These are phyloP conservation scores for Cutaneotrichosporon spelunceum DNA, from an alignment of 1,284 basidiomycete species.

Conservation along the genomic window DNA sequence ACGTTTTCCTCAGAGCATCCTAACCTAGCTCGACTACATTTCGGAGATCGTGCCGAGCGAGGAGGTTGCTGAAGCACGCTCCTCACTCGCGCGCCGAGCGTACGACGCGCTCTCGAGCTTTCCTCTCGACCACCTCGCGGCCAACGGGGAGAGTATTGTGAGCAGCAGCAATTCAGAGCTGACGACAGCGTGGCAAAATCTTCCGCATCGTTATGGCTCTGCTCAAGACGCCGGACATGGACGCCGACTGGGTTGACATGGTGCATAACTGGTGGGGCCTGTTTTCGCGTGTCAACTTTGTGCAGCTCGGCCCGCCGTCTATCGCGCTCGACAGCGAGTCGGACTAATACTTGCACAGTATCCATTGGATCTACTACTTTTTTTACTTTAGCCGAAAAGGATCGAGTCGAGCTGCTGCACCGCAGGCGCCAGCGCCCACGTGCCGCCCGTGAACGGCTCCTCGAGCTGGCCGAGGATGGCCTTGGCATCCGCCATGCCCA, in stretches of 20 bases:
- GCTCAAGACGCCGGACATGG: slow-evolving; percentile 23
- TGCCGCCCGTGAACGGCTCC: slow-evolving; percentile 1
- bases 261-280: slow-evolving; percentile 33
- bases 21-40: slow-evolving; percentile 29
- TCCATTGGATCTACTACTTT: background rate
- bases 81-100: slow-evolving; percentile 27
- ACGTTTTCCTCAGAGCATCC: background rate
- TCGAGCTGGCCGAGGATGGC: slow-evolving; percentile 1
- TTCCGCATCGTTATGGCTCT: slow-evolving; percentile 30
- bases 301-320: slow-evolving; percentile 28
- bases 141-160: slow-evolving; percentile 39
- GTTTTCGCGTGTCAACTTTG: slow-evolving; percentile 31
- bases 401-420: slow-evolving; percentile 20
- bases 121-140: slow-evolving; percentile 34
- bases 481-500: slow-evolving; percentile 10
- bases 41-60: slow-evolving; percentile 24
- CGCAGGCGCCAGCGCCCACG: slow-evolving; percentile 14
- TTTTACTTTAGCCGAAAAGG: background rate
- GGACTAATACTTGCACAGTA: background rate
- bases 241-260: slow-evolving; percentile 24
- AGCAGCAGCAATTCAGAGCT: slow-evolving; percentile 1
- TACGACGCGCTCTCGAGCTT: slow-evolving; percentile 32
- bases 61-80: slow-evolving; percentile 24
- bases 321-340: background rate
- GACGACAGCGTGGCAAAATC: slow-evolving; percentile 29